Evolutionary conservation across 208 protist species (phyloP).

Genomic region (Herpetomonas tarakana): DNA sequence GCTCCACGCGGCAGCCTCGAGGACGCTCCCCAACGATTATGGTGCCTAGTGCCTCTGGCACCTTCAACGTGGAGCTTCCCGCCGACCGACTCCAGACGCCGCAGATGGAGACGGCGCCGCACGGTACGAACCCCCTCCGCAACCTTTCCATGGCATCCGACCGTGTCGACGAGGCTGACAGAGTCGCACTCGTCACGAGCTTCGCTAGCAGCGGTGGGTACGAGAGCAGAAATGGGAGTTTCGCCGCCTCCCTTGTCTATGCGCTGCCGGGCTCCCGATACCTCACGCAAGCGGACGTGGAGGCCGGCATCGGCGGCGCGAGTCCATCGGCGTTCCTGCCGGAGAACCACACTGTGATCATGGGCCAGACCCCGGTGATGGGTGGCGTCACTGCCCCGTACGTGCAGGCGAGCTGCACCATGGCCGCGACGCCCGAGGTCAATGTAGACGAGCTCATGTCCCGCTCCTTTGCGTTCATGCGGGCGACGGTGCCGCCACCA

Average conservation of each 20-base stretch:
- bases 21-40: too few species aligned
- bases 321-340: background rate
- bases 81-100: background rate
- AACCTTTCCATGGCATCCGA: too few species aligned
- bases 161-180: too few species aligned
- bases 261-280: constrained; percentile 4
- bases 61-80: background rate
- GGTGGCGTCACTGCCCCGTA: background rate
- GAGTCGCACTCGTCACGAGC: background rate
- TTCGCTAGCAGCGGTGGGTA: background rate
- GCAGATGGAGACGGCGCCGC: background rate
- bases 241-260: constrained; percentile 5
- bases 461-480: constrained; percentile 3
- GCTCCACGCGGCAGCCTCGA: background rate
- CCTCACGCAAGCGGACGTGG: constrained; percentile 1
- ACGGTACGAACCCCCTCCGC: background rate
- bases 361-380: background rate
- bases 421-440: background rate
- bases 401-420: background rate
- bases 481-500: background rate
- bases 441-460: constrained; percentile 4
- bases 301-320: background rate
- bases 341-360: background rate
- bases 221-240: background rate
- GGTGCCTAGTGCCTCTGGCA: background rate